Evolutionary conservation across 2,329 filamentous ascomycete species (phyloP), one percentile per base, ranked within the genome.

Genomic region (Spiromastix sp.): DNA sequence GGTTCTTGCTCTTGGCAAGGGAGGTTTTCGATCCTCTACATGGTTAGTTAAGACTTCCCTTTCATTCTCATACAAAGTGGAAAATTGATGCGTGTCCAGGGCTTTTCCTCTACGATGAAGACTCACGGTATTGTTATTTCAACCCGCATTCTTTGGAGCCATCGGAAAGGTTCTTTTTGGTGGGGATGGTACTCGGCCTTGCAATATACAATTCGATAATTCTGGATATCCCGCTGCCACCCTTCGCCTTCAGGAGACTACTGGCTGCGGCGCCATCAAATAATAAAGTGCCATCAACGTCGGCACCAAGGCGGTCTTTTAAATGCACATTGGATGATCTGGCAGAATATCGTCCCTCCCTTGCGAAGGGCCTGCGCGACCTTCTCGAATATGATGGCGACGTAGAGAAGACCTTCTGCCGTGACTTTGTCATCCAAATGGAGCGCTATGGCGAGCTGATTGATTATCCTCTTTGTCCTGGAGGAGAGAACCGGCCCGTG

Each of bases 131-230:
- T 52, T 94, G 87, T 60, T 95, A 94, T 58, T 95, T 95, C 64
- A 94, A 94, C 53, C 82, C 86, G 0, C 76, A 80, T 52, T 85
- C 83, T 11, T 86, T 94, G 48, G 87, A 94, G 55, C 87, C 84
- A 0, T 87, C 85, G 0, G 85, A 94, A 51, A 85, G 93, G 46
- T 95, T 84, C 58, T 93, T 91, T 53, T 70, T 94, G 15, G 82
- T 95, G 18, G 87, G 87, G 1, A 84, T 91, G 9, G 71, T 94
- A 5, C 71, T 95, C 36, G 87, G 87, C 1, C 67, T 95, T 39
- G 87, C 87, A 10, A 93, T 95, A 42, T 93, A 94, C 62, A 94
- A 95, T 57, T 93, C 85, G 2, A 94, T 85, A 1, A 94, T 94
- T 46, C 67, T 95, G 12, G 87, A 94, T 52, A 74, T 94, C 32